Percentiles rank a stretch among this genome's conserved stretches.
These are phyloP conservation scores for Populus hybrid DNA, from an alignment of 441 rosid species.

Conservation along the genomic window DNA sequence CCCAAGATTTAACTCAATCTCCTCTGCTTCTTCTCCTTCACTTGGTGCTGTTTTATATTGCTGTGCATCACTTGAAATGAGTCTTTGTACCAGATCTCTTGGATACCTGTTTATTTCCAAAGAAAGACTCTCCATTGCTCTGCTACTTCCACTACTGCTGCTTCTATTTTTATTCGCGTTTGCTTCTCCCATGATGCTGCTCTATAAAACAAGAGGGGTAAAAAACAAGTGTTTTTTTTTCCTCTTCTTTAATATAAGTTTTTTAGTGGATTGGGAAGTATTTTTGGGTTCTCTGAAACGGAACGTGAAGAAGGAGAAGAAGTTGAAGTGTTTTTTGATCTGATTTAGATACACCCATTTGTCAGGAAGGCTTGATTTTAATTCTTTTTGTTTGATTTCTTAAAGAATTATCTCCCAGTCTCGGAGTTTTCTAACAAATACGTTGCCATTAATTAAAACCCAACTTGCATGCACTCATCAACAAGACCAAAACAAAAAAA, in stretches of 20 bases:
- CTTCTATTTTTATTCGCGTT: conserved; percentile 37
- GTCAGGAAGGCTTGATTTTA: conserved; percentile 13
- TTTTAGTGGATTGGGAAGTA: conserved; percentile 1
- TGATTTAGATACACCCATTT: conserved; percentile 32
- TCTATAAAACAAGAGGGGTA: background rate
- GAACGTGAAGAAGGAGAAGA: background rate
- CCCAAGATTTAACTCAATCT: conserved; percentile 82
- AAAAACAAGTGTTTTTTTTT: background rate
- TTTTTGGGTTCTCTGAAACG: conserved; percentile 12
- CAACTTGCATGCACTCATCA: conserved; percentile 12
- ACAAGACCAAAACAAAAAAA: background rate
- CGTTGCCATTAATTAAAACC: conserved; percentile 16
- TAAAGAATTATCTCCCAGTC: background rate
- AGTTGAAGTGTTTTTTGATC: conserved; percentile 29
- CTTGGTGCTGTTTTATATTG: conserved; percentile 25
- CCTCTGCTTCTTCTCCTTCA: conserved; percentile 40
- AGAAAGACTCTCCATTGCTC: conserved; percentile 53
- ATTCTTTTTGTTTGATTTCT: conserved; percentile 1
- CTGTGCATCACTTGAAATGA: conserved; percentile 36
- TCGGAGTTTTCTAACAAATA: background rate
- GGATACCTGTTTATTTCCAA: conserved; percentile 59
- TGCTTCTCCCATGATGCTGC: conserved; percentile 45
- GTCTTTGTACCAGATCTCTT: conserved; percentile 72
- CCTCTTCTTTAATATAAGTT: background rate
- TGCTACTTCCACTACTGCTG: conserved; percentile 40